phyloP scores from a whole-genome alignment of 257 asterid genomes.

The Przewalskia tangutica region DNA sequence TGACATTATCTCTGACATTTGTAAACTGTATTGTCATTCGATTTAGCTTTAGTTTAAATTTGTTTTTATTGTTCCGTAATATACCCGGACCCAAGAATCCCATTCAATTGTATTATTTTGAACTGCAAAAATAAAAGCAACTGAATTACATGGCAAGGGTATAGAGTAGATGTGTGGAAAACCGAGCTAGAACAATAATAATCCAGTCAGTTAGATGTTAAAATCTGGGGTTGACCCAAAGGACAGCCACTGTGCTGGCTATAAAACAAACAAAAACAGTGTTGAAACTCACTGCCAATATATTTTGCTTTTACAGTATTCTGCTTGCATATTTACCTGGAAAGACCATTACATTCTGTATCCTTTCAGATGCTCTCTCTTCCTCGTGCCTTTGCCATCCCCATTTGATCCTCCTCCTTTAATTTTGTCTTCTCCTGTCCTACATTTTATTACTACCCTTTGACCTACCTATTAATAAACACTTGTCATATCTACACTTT shows the following conservation, averaged over 20 bases:
- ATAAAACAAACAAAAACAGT: not conserved
- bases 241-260: not conserved
- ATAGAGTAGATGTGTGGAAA: not conserved
- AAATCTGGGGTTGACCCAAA: slow-evolving; percentile 7
- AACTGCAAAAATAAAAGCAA: no score
- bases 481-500: not conserved
- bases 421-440: not conserved
- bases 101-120: no score
- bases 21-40: no score
- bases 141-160: no score
- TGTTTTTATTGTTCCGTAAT: no score
- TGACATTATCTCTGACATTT: no score
- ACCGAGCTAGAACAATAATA: slow-evolving; percentile 11
- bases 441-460: not conserved
- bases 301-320: not conserved
- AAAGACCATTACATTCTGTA: slow-evolving; percentile 18
- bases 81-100: no score
- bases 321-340: slow-evolving; percentile 8
- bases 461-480: not conserved
- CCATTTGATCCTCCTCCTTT: not conserved
- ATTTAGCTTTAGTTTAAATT: no score
- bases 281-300: not conserved
- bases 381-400: not conserved
- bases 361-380: not conserved
- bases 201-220: slow-evolving; percentile 5